Evolutionary conservation across 768 basidiomycete genomes (phyloP).

Genomic region (Phylloporus arenicola): DNA sequence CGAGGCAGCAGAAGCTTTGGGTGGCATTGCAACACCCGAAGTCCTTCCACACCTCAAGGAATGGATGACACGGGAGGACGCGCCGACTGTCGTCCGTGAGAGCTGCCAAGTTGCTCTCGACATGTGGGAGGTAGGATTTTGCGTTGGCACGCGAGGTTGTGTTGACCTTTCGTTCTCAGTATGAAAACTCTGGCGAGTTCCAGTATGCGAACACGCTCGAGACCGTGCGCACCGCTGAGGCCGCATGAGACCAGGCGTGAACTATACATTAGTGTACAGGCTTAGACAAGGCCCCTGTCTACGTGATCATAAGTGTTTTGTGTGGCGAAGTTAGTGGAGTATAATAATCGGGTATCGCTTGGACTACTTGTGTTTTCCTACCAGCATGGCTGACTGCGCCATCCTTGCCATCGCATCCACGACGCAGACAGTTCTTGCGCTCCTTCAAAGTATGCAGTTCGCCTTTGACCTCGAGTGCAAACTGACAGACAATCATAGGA

Average conservation of each 20-base stretch:
- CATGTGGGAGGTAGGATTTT: slow-evolving; percentile 81
- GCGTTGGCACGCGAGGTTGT: not conserved
- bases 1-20: slow-evolving; percentile 96
- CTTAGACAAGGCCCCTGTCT: too few relatives aligned
- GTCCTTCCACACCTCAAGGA: slow-evolving; percentile 83
- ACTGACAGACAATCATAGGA: slow-evolving; percentile 20
- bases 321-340: too few relatives aligned
- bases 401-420: slow-evolving; percentile 25
- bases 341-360: not conserved
- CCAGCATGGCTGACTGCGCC: slow-evolving; percentile 17
- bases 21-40: slow-evolving; percentile 93
- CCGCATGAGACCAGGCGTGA: slow-evolving; percentile 13
- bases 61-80: slow-evolving; percentile 73
- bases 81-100: slow-evolving; percentile 87
- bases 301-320: not conserved
- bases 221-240: slow-evolving; percentile 5
- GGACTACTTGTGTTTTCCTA: not conserved
- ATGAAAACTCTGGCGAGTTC: slow-evolving; percentile 77
- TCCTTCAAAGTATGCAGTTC: slow-evolving; percentile 24
- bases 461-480: not conserved
- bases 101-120: slow-evolving; percentile 96
- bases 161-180: slow-evolving; percentile 35
- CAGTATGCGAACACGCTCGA: slow-evolving; percentile 64
- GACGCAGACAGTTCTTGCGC: slow-evolving; percentile 12
- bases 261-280: not conserved